Conservation (phyloP, 805 yeast genomes). For the Kluyveromyces lactis region DNA sequence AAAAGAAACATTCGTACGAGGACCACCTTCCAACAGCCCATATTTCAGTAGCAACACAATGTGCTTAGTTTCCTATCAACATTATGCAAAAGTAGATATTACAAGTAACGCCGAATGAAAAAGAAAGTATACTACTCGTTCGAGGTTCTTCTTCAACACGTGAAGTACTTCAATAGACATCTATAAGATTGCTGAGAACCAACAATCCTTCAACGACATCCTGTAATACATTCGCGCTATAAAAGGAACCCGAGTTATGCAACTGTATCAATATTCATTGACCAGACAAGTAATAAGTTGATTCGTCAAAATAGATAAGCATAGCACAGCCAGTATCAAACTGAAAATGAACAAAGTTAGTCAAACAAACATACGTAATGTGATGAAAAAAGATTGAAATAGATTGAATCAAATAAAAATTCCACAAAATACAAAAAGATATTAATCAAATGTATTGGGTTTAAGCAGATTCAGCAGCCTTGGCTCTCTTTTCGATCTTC, state of each 20-base stretch:
- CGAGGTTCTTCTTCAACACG: conserved; percentile 3
- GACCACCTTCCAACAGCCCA: too few species aligned
- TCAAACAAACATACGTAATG: too few species aligned
- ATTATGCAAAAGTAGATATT: too few species aligned
- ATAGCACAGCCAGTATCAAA: too few species aligned
- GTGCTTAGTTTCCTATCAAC: too few species aligned
- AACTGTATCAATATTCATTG: too few species aligned
- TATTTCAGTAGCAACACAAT: too few species aligned
- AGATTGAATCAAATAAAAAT: conserved; percentile 6
- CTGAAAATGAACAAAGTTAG: background rate
- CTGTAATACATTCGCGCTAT: conserved; percentile 4
- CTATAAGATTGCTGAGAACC: conserved; percentile 1
- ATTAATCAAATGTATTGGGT: conserved; percentile 9
- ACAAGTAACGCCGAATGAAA: too few species aligned
- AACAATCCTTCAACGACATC: background rate
- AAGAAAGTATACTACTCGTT: background rate
- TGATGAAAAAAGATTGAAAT: conserved; percentile 7
- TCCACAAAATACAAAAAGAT: conserved; percentile 7
- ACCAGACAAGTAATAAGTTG: conserved; percentile 1
- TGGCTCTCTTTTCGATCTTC: conserved; percentile 70
- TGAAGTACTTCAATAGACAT: conserved; percentile 1
- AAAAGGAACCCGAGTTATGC: background rate
- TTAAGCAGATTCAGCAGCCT: conserved; percentile 36
- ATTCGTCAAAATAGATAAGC: too few species aligned
- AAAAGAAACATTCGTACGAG: background rate